Evolutionary conservation across 1,284 basidiomycete genomes (phyloP).

Genomic region (Porodaedalea pini): DNA sequence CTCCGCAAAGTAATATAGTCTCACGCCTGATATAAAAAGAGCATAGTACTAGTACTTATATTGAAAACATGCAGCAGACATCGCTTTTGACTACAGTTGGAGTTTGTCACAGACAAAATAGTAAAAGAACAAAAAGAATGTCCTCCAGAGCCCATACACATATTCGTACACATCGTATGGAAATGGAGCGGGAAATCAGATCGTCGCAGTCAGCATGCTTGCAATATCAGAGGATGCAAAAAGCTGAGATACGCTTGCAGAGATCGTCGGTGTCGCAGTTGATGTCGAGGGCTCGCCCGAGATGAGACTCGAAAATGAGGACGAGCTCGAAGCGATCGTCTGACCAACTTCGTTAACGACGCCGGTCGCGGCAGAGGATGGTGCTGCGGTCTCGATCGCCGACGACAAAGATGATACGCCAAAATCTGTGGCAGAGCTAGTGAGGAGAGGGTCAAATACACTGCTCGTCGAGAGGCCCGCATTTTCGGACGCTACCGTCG

Average conservation of each 20-base stretch:
- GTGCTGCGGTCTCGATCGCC: not conserved
- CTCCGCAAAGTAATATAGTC: no score
- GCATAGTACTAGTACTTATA: no score
- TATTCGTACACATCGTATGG: not conserved
- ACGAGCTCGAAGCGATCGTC: not conserved
- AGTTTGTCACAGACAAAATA: slow-evolving; percentile 1
- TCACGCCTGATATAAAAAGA: no score
- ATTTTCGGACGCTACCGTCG: not conserved
- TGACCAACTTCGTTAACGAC: not conserved
- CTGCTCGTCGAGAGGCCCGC: not conserved
- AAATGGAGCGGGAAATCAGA: not conserved
- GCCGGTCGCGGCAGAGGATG: not conserved
- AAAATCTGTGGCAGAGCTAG: not conserved
- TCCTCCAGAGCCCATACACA: not conserved
- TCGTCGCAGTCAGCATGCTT: slow-evolving; percentile 15
- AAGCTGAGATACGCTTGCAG: not conserved
- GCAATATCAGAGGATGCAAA: slow-evolving; percentile 6
- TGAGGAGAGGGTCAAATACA: not conserved
- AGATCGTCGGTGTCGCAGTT: slow-evolving; percentile 1
- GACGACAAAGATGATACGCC: not conserved
- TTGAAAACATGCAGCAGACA: no score
- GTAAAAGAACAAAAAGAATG: not conserved
- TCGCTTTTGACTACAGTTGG: not conserved
- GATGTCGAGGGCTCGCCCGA: not conserved
- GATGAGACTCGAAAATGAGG: not conserved